Percentiles rank a stretch among this genome's conserved stretches.
phyloP scores from a whole-genome alignment of 108 stramenopile species.

The Mediolabrus comicus region DNA sequence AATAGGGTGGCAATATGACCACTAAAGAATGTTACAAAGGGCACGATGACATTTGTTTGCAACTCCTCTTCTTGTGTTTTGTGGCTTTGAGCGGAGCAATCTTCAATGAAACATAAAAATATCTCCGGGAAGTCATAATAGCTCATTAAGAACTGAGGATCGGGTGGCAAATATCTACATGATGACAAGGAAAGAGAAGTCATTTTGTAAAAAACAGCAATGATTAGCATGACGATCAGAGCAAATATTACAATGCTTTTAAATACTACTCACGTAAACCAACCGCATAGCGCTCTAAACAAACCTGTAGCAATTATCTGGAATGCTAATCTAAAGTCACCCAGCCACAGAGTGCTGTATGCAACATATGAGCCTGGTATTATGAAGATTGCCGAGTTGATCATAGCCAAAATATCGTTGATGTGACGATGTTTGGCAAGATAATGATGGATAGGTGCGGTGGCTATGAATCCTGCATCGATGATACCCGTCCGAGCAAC shows the following conservation, averaged over 20 bases:
- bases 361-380: conserved; percentile 23
- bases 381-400: conserved; percentile 14
- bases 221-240: too few relatives aligned
- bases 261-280: conserved; percentile 31
- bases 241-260: too few relatives aligned
- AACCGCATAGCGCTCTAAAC: conserved; percentile 38
- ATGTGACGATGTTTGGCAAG: conserved; percentile 11
- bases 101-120: conserved; percentile 22
- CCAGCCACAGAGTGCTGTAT: conserved; percentile 33
- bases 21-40: conserved; percentile 45
- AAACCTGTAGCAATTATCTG: conserved; percentile 22
- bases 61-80: too few relatives aligned
- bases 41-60: not conserved
- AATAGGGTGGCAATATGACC: conserved; percentile 47
- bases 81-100: not conserved
- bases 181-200: not conserved
- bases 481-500: conserved; percentile 14
- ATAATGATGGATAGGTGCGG: conserved; percentile 17
- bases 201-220: too few relatives aligned
- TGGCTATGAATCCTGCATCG: conserved; percentile 39
- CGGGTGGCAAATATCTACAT: conserved; percentile 48
- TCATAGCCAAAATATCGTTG: conserved; percentile 33
- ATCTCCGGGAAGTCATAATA: conserved; percentile 48
- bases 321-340: conserved; percentile 34
- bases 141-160: conserved; percentile 25